Percentiles rank a stretch among this genome's conserved stretches.
Conservation (phyloP, 148 eudicot species). For the Bassia scoparia region DNA sequence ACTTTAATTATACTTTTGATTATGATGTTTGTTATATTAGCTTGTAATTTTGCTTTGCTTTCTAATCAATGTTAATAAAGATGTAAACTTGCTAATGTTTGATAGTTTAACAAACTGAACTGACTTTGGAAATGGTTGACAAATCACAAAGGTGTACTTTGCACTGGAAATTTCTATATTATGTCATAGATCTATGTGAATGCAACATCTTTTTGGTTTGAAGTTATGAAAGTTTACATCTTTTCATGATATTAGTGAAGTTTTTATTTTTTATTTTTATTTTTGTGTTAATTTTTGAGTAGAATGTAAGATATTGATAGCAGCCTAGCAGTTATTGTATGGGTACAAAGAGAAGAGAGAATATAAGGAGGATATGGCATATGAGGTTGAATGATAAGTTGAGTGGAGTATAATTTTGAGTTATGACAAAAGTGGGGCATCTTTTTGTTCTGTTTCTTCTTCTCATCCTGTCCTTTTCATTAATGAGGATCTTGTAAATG, state of each 20-base stretch:
- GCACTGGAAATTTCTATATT: too few relatives aligned
- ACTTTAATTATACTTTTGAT: not conserved
- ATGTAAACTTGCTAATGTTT: constrained; percentile 3
- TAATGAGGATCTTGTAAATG: not conserved
- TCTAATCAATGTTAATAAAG: constrained; percentile 1
- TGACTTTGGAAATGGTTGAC: not conserved
- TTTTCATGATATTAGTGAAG: too few relatives aligned
- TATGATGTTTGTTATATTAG: not conserved
- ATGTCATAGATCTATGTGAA: not conserved
- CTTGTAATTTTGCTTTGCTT: not conserved
- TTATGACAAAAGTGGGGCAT: not conserved
- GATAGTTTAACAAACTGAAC: not conserved
- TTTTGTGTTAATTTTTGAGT: not conserved
- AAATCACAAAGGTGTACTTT: too few relatives aligned
- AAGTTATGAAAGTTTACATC: too few relatives aligned
- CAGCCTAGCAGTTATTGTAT: not conserved
- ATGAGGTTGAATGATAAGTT: not conserved
- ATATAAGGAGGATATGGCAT: not conserved
- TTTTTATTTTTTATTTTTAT: not conserved
- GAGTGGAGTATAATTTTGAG: too few relatives aligned
- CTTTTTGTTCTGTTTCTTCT: not conserved
- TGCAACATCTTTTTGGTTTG: not conserved
- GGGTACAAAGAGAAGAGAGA: not conserved
- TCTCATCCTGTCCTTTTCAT: not conserved
- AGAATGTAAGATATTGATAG: not conserved